Base-by-base conservation (phyloP, 192 early-diverging fungal species). In the Coemansia sp. region DNA sequence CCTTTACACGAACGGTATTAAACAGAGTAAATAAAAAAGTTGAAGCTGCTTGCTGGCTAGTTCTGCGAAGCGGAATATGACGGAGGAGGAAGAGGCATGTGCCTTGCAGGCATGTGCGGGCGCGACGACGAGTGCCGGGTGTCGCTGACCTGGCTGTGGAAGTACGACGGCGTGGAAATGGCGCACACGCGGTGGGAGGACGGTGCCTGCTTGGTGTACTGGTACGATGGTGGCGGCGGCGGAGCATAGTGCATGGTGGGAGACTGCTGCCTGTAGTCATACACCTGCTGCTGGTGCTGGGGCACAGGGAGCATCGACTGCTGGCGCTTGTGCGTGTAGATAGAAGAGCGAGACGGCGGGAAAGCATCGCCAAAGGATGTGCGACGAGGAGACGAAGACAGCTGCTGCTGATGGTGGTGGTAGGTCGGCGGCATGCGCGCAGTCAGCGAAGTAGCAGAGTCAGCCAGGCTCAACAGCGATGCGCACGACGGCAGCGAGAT, bases 401-500 rank as follows among this genome's bases (percentile, higher is more conserved):
- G 9, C 40, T 31, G 48, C 20, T 41, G 33, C 38, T 40, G 38
- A 8, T 25, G 19, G 29, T 31, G 45, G 22, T 48, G 45, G 45
- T 48, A 48, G 47, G 47, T 9, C 23, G 20, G 47, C 17, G 52
- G 52, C 52, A 54, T 31, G 30, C 52, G 52, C 30, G 52, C 30
- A 17, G 29, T 30, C 13, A 54, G 52, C 14, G 52, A 54, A n/a
- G 29, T 54, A 17, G 52, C 52, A 29, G 52, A 54, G 63, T 58
- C 70, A 6, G 76, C 76, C 61, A 79, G 57, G 61, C 76, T 79
- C 28, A 79, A 63, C 59, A 79, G 76, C 64, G 70, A 72, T 15
- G 76, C 76, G 40, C 76, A 79, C 34, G 76, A 79, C 0, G 76
- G 76, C 67, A 79, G 67, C 54, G 76, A 79, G 50, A 79, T 69